phyloP scores from a whole-genome alignment of 768 basidiomycete species.

The Suillus subluteus region DNA sequence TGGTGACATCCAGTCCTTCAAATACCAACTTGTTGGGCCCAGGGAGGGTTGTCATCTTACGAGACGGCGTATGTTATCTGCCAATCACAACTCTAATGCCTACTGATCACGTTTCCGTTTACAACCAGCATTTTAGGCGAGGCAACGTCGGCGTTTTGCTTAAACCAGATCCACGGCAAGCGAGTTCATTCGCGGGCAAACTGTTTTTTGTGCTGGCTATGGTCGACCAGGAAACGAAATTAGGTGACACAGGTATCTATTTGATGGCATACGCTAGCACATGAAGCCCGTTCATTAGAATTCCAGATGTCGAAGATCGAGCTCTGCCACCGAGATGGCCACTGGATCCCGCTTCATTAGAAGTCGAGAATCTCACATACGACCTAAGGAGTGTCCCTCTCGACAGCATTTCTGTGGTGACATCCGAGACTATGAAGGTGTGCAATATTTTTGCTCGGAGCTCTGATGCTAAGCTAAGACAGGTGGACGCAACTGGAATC shows the following conservation, averaged over 20 bases:
- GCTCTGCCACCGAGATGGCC: conserved; percentile 82
- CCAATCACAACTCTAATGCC: background rate
- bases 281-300: conserved; percentile 1
- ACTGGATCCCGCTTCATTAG: conserved; percentile 49
- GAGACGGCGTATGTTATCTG: conserved; percentile 66
- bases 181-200: conserved; percentile 51
- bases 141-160: conserved; percentile 75
- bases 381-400: conserved; percentile 68
- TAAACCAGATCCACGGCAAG: conserved; percentile 58
- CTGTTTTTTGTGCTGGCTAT: conserved; percentile 73
- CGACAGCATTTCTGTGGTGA: conserved; percentile 76
- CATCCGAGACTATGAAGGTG: conserved; percentile 74
- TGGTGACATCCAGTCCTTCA: conserved; percentile 61
- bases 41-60: conserved; percentile 84
- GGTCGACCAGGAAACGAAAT: conserved; percentile 66
- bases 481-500: conserved; percentile 76
- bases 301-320: conserved; percentile 58
- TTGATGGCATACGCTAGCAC: background rate
- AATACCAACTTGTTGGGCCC: conserved; percentile 68
- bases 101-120: background rate
- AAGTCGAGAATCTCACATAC: conserved; percentile 60
- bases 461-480: conserved; percentile 12
- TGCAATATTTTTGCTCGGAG: conserved; percentile 9
- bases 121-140: conserved; percentile 68
- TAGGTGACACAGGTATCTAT: conserved; percentile 50